These are phyloP conservation scores for Ambrosia hybrid DNA, from an alignment of 140 eudicot genomes.

Conservation along the genomic window DNA sequence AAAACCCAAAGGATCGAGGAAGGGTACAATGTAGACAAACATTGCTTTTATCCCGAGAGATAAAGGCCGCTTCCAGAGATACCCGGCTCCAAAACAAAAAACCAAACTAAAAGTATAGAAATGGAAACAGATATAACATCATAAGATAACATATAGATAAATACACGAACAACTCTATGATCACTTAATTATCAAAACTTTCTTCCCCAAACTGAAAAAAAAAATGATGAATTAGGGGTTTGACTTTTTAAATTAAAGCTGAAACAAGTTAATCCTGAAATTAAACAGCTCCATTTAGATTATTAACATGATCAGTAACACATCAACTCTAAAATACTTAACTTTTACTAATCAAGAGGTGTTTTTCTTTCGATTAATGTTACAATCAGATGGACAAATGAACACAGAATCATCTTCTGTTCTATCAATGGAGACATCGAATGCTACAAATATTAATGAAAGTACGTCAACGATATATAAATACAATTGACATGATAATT, in stretches of 20 bases:
- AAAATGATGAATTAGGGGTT: constrained; percentile 14
- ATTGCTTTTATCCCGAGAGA: too few species aligned
- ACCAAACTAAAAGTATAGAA: too few species aligned
- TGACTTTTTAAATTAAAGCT: constrained; percentile 5
- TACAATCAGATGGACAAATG: not conserved
- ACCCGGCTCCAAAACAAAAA: too few species aligned
- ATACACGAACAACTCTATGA: not conserved
- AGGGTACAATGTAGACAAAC: too few species aligned
- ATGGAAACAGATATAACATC: too few species aligned
- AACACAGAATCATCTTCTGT: not conserved
- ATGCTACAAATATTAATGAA: not conserved
- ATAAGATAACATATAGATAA: too few species aligned
- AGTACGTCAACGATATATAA: not conserved
- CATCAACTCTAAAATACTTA: not conserved
- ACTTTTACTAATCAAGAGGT: not conserved
- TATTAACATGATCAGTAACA: constrained; percentile 6
- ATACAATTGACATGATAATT: too few species aligned
- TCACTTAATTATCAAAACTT: not conserved
- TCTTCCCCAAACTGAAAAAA: not conserved
- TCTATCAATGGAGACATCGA: not conserved
- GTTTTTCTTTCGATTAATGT: not conserved
- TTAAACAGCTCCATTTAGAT: not conserved
- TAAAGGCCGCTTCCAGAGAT: too few species aligned
- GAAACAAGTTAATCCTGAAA: constrained; percentile 13
- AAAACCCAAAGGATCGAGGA: too few species aligned